These are phyloP conservation scores for Sclerotinia trifoliorum DNA, from an alignment of 2,329 filamentous ascomycete genomes.

Conservation along the genomic window DNA sequence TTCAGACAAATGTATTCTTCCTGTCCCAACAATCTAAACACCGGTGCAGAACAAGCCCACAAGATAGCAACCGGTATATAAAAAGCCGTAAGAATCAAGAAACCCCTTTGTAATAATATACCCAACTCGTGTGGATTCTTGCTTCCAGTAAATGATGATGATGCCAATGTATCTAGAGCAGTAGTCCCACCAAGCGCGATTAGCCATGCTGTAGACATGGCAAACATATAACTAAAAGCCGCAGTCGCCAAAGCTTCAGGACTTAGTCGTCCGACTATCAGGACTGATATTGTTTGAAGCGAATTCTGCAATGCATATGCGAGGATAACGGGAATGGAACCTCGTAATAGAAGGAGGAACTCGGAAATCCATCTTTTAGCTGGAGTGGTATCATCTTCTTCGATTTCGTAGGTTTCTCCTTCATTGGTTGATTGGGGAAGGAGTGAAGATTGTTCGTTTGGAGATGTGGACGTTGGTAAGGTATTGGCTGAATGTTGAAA, in stretches of 20 bases:
- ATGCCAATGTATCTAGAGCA: conserved; percentile 80
- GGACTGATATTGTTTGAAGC: conserved; percentile 76
- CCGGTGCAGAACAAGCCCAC: conserved; percentile 71
- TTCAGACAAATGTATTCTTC: conserved; percentile 74
- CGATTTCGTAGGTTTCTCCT: conserved; percentile 34
- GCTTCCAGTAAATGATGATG: conserved; percentile 78
- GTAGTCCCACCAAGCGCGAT: conserved; percentile 84
- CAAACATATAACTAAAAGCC: conserved; percentile 92
- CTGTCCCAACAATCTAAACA: conserved; percentile 75
- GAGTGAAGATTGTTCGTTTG: conserved; percentile 38
- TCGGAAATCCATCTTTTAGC: conserved; percentile 50
- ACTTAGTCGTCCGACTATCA: conserved; percentile 76
- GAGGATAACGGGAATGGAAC: conserved; percentile 74
- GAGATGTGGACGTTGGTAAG: conserved; percentile 29
- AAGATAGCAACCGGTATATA: conserved; percentile 71
- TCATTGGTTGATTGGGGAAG: conserved; percentile 30
- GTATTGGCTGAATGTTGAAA: conserved; percentile 26
- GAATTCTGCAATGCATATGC: conserved; percentile 86
- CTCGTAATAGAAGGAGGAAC: conserved; percentile 65
- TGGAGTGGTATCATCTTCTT: conserved; percentile 29
- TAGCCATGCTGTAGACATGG: conserved; percentile 84
- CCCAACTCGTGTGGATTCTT: conserved; percentile 76
- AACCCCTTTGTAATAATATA: conserved; percentile 71
- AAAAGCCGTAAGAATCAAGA: conserved; percentile 69
- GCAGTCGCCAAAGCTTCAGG: conserved; percentile 78